phyloP scores from a whole-genome alignment of 768 basidiomycete species.

The Agrocybe chaxingu region DNA sequence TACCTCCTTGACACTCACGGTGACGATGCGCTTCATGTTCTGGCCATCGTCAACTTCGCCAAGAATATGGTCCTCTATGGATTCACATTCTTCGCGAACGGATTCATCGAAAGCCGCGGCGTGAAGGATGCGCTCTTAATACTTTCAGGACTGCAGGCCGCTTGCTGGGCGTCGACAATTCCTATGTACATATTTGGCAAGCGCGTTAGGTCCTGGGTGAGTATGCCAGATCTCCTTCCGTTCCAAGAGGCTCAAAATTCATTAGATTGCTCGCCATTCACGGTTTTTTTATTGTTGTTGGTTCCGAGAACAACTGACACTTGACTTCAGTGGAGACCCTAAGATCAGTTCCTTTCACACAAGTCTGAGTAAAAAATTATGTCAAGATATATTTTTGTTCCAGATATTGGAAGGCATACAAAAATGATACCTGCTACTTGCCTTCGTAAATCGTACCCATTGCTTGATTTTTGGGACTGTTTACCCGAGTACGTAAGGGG shows the following conservation, averaged over 20 bases:
- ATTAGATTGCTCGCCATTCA: conserved; percentile 2
- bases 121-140: conserved; percentile 37
- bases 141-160: conserved; percentile 35
- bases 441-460: too few species aligned
- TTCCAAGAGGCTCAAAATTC: not conserved
- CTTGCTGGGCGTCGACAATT: conserved; percentile 37
- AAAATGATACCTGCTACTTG: too few species aligned
- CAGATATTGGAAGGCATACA: too few species aligned
- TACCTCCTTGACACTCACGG: conserved; percentile 46
- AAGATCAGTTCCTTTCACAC: too few species aligned
- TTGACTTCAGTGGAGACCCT: not conserved
- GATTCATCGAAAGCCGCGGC: conserved; percentile 34
- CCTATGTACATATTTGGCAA: conserved; percentile 45
- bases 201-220: conserved; percentile 37
- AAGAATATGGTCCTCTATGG: conserved; percentile 46
- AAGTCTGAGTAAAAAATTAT: too few species aligned
- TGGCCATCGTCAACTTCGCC: conserved; percentile 39
- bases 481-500: too few species aligned
- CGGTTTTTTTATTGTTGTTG: not conserved
- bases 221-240: conserved; percentile 11
- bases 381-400: too few species aligned
- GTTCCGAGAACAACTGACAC: not conserved
- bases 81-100: conserved; percentile 42
- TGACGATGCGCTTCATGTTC: conserved; percentile 35
- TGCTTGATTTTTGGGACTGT: too few species aligned